Evolutionary conservation across 225 moss, liverwort and hornwort species (phyloP), one percentile per base, ranked within the genome.

Genomic region (Ulota crispa): DNA sequence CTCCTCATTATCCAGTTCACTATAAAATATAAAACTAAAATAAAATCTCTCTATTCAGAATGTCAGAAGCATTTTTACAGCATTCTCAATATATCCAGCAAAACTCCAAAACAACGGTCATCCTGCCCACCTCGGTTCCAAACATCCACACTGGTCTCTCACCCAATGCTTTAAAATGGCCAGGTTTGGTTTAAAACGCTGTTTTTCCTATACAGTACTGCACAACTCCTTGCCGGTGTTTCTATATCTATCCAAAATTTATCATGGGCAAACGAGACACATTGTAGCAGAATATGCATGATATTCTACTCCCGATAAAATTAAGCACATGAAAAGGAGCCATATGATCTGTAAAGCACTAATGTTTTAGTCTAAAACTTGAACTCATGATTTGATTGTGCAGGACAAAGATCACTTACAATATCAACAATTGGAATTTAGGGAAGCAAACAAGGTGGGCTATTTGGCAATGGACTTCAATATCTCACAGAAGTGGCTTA

Each of bases 401-500:
- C 23, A 59, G 52, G 13, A 70, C 23, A 52, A 70, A 52, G 23
- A 69, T 70, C 37, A 23, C 11, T 70, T 62, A 69, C 13, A 60
- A 16, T 36, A 47, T 60, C 34, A 45, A 52, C 62, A 28, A 53
- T 41, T 32, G 24, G 3, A 15, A 18, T 47, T 47, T 20, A 16
- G 54, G 18, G 6, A 50, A 50, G 50, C 18, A 4, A 50, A 16
- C 5, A 50, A 50, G 50, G 18, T 18, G 6, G 50, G 64, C 66
- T 78, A 83, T 3, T 78, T 65, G 45, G 73, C 54, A n/a, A 30
- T 78, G 78, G 82, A 68, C 37, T 67, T 69, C 60, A 95, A 78
- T 84, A 79, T 87, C 81, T 95, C 92, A 74, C 78, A 87, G 26
- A 76, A 24, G 12, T 89, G 91, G 54, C 77, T 76, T 76, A 72